Conservation (phyloP, 306 rosid species). For the Gillenia trifoliata region DNA sequence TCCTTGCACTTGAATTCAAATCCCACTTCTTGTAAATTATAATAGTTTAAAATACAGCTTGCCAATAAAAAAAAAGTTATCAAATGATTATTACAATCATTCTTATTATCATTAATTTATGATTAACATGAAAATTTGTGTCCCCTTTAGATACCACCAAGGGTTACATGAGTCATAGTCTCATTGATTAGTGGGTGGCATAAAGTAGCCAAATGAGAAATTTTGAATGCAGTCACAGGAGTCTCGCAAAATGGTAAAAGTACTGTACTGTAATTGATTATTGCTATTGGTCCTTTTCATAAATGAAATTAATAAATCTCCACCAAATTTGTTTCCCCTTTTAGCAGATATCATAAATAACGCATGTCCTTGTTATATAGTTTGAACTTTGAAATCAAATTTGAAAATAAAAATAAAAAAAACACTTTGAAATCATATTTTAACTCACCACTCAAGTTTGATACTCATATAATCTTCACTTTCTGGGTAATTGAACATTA, state of each 20-base stretch:
- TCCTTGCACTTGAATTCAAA: too few relatives aligned
- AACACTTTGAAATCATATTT: too few relatives aligned
- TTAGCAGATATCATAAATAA: conserved; percentile 29
- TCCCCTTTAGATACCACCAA: not conserved
- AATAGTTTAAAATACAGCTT: too few relatives aligned
- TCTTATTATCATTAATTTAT: not conserved
- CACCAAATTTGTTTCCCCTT: conserved; percentile 30
- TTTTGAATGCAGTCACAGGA: conserved; percentile 68
- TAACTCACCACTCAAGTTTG: not conserved
- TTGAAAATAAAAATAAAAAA: too few relatives aligned
- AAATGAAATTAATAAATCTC: conserved; percentile 42
- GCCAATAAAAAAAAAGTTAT: too few relatives aligned
- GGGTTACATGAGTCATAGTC: not conserved
- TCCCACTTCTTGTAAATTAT: too few relatives aligned
- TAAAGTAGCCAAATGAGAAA: conserved; percentile 17
- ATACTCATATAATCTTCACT: not conserved
- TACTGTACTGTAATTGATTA: not conserved
- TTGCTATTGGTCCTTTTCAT: too few relatives aligned
- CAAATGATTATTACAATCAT: too few relatives aligned
- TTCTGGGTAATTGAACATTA: not conserved
- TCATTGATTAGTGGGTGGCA: not conserved
- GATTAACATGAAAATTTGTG: not conserved
- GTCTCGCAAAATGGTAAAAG: conserved; percentile 32
- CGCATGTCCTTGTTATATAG: not conserved
- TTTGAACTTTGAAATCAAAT: conserved; percentile 5